These are phyloP conservation scores for Vigna angularis DNA, from an alignment of 306 rosid genomes.

Conservation along the genomic window DNA sequence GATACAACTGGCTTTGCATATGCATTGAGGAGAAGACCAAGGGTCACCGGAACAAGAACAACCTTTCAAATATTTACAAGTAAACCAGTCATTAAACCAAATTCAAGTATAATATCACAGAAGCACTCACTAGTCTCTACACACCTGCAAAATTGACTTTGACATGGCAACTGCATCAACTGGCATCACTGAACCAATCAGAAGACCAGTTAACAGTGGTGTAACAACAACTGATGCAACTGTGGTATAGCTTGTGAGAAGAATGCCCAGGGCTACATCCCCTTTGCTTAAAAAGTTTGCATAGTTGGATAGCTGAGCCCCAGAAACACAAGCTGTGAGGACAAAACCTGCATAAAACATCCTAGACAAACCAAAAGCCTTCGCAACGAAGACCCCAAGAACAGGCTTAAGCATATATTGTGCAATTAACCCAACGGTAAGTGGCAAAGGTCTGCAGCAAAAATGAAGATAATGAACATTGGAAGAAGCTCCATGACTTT, in stretches of 20 bases:
- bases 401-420: conserved; percentile 89
- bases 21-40: conserved; percentile 91
- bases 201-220: conserved; percentile 78
- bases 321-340: conserved; percentile 91
- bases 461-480: conserved; percentile 45
- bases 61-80: conserved; percentile 61
- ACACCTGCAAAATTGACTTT: conserved; percentile 93
- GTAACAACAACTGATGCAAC: conserved; percentile 85
- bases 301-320: conserved; percentile 95
- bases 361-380: conserved; percentile 70
- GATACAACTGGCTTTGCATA: conserved; percentile 88
- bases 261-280: conserved; percentile 91
- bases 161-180: conserved; percentile 97
- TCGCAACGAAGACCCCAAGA: conserved; percentile 82
- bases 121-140: conserved; percentile 4
- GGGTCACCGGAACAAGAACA: conserved; percentile 82
- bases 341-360: conserved; percentile 90
- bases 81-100: conserved; percentile 10
- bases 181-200: conserved; percentile 91
- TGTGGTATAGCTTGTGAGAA: conserved; percentile 90
- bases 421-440: conserved; percentile 75
- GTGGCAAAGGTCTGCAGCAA: conserved; percentile 87
- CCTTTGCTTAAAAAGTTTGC: conserved; percentile 97
- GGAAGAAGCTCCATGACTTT: conserved; percentile 44
- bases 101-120: conserved; percentile 15